Evolutionary conservation across 371 early-diverging fungal species (phyloP).

Genomic region (Mucor racemosus): DNA sequence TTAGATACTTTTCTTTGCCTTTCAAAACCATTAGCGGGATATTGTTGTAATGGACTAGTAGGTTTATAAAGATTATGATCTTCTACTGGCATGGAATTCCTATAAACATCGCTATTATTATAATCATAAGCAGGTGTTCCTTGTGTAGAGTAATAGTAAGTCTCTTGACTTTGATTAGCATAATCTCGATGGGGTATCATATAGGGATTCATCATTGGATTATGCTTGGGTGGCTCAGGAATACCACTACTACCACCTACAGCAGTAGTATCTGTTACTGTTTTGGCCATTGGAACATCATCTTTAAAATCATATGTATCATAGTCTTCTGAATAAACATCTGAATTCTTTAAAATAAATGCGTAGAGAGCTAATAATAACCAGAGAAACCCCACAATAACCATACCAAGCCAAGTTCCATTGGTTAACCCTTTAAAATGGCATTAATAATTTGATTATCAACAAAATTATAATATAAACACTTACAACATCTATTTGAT

Average conservation of each 20-base stretch:
- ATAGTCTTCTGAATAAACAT: conserved; percentile 26
- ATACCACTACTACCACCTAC: neutral
- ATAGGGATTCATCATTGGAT: neutral
- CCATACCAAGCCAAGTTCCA: conserved; percentile 33
- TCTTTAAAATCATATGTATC: conserved; percentile 35
- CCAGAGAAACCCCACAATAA: conserved; percentile 26
- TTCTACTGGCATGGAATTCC: conserved; percentile 11
- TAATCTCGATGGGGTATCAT: neutral
- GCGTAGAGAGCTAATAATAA: conserved; percentile 18
- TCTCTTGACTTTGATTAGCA: neutral
- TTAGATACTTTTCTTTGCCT: conserved; percentile 15
- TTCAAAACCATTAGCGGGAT: conserved; percentile 1
- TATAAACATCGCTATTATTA: neutral
- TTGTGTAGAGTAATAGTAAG: conserved; percentile 5
- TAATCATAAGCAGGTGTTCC: neutral
- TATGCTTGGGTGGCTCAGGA: conserved; percentile 3
- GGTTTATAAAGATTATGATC: neutral
- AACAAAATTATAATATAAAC: neutral
- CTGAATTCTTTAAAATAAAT: conserved; percentile 18
- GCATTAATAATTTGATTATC: neutral
- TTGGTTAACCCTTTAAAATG: conserved; percentile 27
- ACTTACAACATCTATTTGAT: conserved; percentile 46
- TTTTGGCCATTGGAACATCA: conserved; percentile 30
- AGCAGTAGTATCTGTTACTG: neutral
- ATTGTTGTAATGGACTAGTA: neutral